phyloP scores from a whole-genome alignment of 805 yeast genomes.

The Ogataea ramenticola region DNA sequence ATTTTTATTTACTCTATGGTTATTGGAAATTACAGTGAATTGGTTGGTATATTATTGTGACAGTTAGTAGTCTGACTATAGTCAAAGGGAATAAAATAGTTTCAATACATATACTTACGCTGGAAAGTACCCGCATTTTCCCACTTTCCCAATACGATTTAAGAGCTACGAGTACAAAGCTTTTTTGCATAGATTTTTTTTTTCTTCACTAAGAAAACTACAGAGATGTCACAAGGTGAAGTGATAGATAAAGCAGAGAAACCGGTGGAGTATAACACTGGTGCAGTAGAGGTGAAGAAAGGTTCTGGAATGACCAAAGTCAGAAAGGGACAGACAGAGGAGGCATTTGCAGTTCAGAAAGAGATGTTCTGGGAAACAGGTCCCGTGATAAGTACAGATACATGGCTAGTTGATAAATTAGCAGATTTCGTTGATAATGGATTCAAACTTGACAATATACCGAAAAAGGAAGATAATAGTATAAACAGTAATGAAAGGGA shows the following conservation, averaged over 20 bases:
- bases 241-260: neutral
- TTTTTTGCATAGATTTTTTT: too few relatives aligned
- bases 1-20: too few relatives aligned
- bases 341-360: slow-evolving; percentile 48
- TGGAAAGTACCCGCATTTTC: too few relatives aligned
- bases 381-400: slow-evolving; percentile 43
- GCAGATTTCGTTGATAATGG: slow-evolving; percentile 1
- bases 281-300: slow-evolving; percentile 37
- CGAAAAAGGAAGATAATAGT: too few relatives aligned
- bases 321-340: slow-evolving; percentile 68
- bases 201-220: too few relatives aligned
- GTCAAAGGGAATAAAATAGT: too few relatives aligned
- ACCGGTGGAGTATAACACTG: slow-evolving; percentile 20
- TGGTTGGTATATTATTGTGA: too few relatives aligned
- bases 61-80: too few relatives aligned
- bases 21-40: too few relatives aligned
- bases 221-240: neutral
- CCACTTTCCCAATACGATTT: too few relatives aligned
- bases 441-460: slow-evolving; percentile 5
- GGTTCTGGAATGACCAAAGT: slow-evolving; percentile 39
- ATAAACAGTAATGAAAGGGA: neutral
- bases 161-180: too few relatives aligned
- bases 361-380: slow-evolving; percentile 45
- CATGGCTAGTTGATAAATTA: slow-evolving; percentile 29
- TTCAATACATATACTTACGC: too few relatives aligned